Conservation (phyloP, 331 rosid genomes). For the Prunus yedoensis region DNA sequence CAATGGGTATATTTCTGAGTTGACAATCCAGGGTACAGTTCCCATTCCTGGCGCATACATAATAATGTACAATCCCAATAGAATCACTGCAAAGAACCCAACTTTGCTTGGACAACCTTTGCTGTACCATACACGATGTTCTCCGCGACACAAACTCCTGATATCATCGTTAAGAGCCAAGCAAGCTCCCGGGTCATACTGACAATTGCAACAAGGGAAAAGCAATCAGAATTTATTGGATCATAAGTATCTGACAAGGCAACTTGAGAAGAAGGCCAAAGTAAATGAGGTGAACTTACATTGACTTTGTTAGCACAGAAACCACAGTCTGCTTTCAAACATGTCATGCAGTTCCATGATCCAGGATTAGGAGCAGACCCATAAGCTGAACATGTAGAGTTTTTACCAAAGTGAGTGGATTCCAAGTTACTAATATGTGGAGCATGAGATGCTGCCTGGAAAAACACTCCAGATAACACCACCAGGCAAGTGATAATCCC, state of each 20-base stretch:
- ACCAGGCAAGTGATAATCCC: slow-evolving; percentile 62
- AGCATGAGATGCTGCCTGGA: slow-evolving; percentile 50
- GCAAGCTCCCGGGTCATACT: slow-evolving; percentile 73
- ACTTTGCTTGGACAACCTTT: slow-evolving; percentile 75
- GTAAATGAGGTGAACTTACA: slow-evolving; percentile 34
- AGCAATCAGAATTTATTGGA: neutral
- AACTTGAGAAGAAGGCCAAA: neutral
- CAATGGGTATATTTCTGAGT: slow-evolving; percentile 78
- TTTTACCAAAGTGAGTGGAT: slow-evolving; percentile 48
- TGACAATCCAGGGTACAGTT: slow-evolving; percentile 76
- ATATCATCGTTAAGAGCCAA: slow-evolving; percentile 35
- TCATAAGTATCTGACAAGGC: no score
- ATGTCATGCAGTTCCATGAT: slow-evolving; percentile 75
- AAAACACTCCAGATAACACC: slow-evolving; percentile 45
- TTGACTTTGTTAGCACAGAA: slow-evolving; percentile 47
- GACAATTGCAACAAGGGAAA: slow-evolving; percentile 10
- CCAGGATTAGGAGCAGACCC: slow-evolving; percentile 34
- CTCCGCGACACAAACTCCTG: slow-evolving; percentile 30
- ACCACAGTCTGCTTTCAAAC: slow-evolving; percentile 50
- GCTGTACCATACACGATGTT: slow-evolving; percentile 59
- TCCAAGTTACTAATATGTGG: slow-evolving; percentile 47
- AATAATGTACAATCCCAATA: slow-evolving; percentile 61
- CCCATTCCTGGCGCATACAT: slow-evolving; percentile 86
- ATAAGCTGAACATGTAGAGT: slow-evolving; percentile 59
- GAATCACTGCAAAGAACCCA: slow-evolving; percentile 60